Conservation (phyloP, 2,329 filamentous ascomycete species). For the Nothophaeocryptopus gaeumannii region DNA sequence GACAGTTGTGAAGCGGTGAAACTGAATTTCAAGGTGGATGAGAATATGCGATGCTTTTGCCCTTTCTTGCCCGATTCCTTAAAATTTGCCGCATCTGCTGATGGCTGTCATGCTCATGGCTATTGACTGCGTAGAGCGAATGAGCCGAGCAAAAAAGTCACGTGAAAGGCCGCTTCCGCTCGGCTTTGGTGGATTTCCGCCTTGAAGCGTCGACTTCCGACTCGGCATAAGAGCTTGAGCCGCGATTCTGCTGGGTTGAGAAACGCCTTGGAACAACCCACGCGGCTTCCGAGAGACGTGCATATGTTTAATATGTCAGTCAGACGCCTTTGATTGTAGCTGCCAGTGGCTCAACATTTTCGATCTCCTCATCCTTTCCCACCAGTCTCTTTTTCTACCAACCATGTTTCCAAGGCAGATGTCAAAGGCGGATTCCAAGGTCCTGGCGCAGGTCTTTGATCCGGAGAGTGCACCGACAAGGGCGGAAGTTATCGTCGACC, state of each 20-base stretch:
- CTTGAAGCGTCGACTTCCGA: background rate
- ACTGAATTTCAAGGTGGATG: background rate
- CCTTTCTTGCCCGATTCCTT: slow-evolving; percentile 3
- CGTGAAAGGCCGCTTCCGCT: no score
- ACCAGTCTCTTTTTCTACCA: background rate
- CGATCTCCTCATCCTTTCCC: background rate
- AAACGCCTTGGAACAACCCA: no score
- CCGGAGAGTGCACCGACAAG: slow-evolving; percentile 28
- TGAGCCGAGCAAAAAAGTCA: no score
- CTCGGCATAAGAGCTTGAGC: slow-evolving; percentile 2
- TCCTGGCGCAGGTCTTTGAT: slow-evolving; percentile 45
- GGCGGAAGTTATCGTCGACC: slow-evolving; percentile 26
- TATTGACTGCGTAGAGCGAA: no score
- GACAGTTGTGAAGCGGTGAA: background rate
- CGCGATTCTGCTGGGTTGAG: background rate
- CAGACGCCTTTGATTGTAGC: background rate
- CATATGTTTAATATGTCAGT: no score
- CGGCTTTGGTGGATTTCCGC: no score
- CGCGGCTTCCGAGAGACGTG: no score
- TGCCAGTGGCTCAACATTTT: background rate
- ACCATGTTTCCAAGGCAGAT: slow-evolving; percentile 18
- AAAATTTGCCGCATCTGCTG: slow-evolving; percentile 2
- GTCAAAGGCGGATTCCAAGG: slow-evolving; percentile 39
- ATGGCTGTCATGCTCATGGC: background rate
- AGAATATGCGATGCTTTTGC: slow-evolving; percentile 1